Evolutionary conservation across 805 yeast species (phyloP), one percentile per base, ranked within the genome.

Genomic region (Scheffersomyces ergatensis): DNA sequence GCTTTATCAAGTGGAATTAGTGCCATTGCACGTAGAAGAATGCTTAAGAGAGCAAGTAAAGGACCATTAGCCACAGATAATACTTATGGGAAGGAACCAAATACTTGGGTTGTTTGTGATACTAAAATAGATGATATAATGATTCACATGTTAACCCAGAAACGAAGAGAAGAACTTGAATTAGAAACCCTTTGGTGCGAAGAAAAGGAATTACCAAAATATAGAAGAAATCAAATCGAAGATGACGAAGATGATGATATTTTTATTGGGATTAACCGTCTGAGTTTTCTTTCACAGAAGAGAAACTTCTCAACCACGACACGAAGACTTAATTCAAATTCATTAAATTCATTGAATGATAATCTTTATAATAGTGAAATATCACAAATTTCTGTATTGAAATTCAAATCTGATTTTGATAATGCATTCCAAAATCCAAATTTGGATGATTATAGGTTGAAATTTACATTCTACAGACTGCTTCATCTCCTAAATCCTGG

Each of bases 61-160:
- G 74, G 75, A 13, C 70, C 73, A 5, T 67, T 74, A 38, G 72
- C 81, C 0, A 70, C 73, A 1, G 78, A 78, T 48, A 75, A 75
- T 43, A 80, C 76, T 40, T 82, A 76, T 51, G 85, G 86, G 13
- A 63, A 66, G 11, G 49, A 69, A 5, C 70, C 81, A 4, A 89
- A 88, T 50, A 77, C 86, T 19, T 90, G 98, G 98, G 80, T 87
- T 17, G 79, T 87, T 76, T 68, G 89, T 36, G 89, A 88, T 51
- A 76, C 88, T 36, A 68, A 72, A 20, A 62, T 77, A 2, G 84
- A 82, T 45, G 78, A 79, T 29, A 75, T 89, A 3, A 76, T 71
- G 40, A 73, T 90, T 24, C 96, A 90, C 60, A 61, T 90, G 14
- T 62, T 90, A 53, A 87, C 96, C 0, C 70, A 72, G 4, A 82